Evolutionary conservation across 148 eudicot species (phyloP), one percentile per base, ranked within the genome.

Genomic region (Rhododendron griersonianum): DNA sequence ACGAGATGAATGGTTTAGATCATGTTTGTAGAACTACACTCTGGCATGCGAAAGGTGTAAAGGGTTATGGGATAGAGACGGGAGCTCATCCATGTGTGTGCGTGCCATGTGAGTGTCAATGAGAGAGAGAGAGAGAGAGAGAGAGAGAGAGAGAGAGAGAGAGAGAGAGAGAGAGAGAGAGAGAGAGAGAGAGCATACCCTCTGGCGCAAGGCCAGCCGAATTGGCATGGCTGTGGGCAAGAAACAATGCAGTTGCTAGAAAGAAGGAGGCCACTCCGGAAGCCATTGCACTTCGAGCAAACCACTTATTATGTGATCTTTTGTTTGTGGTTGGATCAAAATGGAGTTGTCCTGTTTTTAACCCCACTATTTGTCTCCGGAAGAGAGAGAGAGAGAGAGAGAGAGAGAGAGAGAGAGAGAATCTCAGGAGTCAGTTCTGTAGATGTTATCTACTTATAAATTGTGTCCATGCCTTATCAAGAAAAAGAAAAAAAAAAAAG

Each of bases 131-230:
- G 80, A 78, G 51, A 78, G 81, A 78, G 35, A 28, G 15, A 28
- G 78, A 16, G 78, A 35, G 78, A 37, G 78, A 71, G 77, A 71
- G 77, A 71, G 76, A 13, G 37, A 71, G 35, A 28, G 15, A 28
- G 16, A 15, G 78, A 35, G 78, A 35, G 78, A 37, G 78, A 71
- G 76, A 71, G 77, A 33, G 77, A 75, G 79, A 15, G 44, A 35
- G 47, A 75, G 78, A 37, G 79, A 44, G 80, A 78, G 51, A 78
- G 81, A 44, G 50, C n/a, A 44, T 41, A 78, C 81, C 81, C 51
- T 45, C 28, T 7, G 28, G 51, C 30, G 23, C 14, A 3, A 78
- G 30, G 81, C 25, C 53, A 39, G 53, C n/a, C 0, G 23, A 78
- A 39, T 78, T 4, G 81, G 51, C 81, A 78, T 41, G 50, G 48